Base-by-base conservation (phyloP, 768 basidiomycete species). In the Serendipita sp. region DNA sequence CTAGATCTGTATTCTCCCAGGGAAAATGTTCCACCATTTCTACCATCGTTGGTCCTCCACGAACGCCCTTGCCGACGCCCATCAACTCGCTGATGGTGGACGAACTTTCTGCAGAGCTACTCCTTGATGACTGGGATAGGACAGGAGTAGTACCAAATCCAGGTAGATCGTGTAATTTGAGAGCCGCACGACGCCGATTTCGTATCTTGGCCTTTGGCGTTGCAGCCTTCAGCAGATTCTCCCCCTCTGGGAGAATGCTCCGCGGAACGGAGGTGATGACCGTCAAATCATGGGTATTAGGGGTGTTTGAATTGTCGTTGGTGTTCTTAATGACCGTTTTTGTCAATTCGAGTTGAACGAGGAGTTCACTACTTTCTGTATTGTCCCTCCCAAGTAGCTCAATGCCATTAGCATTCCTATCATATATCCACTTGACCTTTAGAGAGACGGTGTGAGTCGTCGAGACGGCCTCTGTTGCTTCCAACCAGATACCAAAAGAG, bases 251-350 rank as follows among this genome's bases (percentile, higher is more conserved):
- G 23, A 69, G 32, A 32, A 56, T 30, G 34, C 46, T 63, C 7
- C 64, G 58, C 15, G 70, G 70, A 28, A 68, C 60, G n/a, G 70
- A 64, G 0, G 68, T 70, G 60, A 69, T 66, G 16, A 70, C 60
- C 64, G 64, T 67, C n/a, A 62, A 68, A 7, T 52, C 32, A 10
- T 32, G 16, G 7, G 18, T 16, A 52, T 1, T 32, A n/a, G 48
- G 5, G n/a, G 7, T 16, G 48, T 18, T 41, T 1, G 38, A 7
- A 1, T 5, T 41, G 13, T 41, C 13, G 38, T 41, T 13, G 38
- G 1, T 41, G 38, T 41, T 41, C 38, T 13, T 52, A n/a, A 52
- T 32, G 16, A n/a, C n/a, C 18, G 48, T 52, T 3, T n/a, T 52
- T 52, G 48, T 32, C 18, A 52, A 16, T 52, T 52, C 48, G 18